A percentile compares a stretch with the other conserved stretches of the same genome.
phyloP scores from a whole-genome alignment of 352 stramenopile species.

The Phytopythium helicoides region DNA sequence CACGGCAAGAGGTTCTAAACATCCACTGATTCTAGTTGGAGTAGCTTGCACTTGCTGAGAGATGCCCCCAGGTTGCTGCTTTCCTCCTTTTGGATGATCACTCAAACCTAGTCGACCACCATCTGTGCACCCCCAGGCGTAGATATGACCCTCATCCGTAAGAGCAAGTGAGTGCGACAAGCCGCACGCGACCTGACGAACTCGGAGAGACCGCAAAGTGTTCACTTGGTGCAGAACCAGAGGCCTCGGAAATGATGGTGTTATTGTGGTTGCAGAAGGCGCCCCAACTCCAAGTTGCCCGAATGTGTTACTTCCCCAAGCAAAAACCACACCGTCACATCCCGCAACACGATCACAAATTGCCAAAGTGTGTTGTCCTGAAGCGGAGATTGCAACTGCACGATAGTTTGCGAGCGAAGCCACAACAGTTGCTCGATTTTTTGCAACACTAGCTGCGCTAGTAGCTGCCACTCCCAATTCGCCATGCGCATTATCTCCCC shows the following conservation, averaged over 20 bases:
- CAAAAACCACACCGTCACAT: constrained; percentile 61
- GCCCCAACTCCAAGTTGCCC: constrained; percentile 49
- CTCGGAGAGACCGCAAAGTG: constrained; percentile 33
- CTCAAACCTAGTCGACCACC: constrained; percentile 58
- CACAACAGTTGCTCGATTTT: constrained; percentile 52
- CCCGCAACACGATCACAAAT: constrained; percentile 69
- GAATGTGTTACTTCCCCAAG: constrained; percentile 77
- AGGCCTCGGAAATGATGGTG: constrained; percentile 40
- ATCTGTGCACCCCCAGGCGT: constrained; percentile 94
- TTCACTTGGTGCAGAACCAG: constrained; percentile 61
- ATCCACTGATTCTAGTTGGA: constrained; percentile 34
- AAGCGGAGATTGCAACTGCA: constrained; percentile 50
- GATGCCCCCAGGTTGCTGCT: neutral
- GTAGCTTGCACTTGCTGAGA: constrained; percentile 9
- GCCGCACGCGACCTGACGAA: constrained; percentile 87
- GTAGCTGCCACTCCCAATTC: constrained; percentile 53
- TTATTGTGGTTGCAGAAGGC: constrained; percentile 8
- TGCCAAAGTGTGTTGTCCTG: constrained; percentile 58
- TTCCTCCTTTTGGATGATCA: neutral
- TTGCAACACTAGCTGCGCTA: constrained; percentile 43
- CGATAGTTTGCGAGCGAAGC: constrained; percentile 56
- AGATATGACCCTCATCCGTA: constrained; percentile 84
- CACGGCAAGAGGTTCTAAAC: constrained; percentile 27
- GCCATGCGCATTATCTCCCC: constrained; percentile 93
- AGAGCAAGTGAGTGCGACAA: constrained; percentile 90